Evolutionary conservation across 2,329 filamentous ascomycete genomes (phyloP).

Genomic region (Xylaria sp.): DNA sequence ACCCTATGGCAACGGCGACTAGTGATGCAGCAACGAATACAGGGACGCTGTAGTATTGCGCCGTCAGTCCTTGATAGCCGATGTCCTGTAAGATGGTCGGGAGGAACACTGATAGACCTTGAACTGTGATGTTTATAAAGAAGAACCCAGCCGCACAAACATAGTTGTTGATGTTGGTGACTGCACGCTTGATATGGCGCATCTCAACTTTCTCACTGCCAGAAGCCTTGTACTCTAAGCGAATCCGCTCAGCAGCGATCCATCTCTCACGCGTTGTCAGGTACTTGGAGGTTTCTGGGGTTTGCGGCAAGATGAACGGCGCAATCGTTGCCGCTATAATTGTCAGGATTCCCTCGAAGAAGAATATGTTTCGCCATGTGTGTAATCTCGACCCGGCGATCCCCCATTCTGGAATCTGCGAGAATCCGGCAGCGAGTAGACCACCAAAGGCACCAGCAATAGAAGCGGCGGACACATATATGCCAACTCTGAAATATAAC

Average conservation of each 20-base stretch:
- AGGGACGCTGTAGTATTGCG: slow-evolving; percentile 58
- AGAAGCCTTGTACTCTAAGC: slow-evolving; percentile 58
- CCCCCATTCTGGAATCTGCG: slow-evolving; percentile 64
- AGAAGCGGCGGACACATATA: slow-evolving; percentile 65
- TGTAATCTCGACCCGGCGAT: slow-evolving; percentile 54
- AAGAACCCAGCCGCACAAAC: slow-evolving; percentile 68
- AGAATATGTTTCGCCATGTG: slow-evolving; percentile 70
- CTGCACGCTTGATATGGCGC: slow-evolving; percentile 61
- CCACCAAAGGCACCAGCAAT: slow-evolving; percentile 68
- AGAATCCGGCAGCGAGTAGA: slow-evolving; percentile 63
- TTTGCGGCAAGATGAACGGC: slow-evolving; percentile 63
- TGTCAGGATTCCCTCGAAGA: slow-evolving; percentile 69
- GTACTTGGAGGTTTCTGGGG: slow-evolving; percentile 59
- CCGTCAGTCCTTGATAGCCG: slow-evolving; percentile 50
- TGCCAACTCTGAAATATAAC: slow-evolving; percentile 64
- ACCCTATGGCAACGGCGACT: slow-evolving; percentile 53
- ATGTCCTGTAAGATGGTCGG: slow-evolving; percentile 59
- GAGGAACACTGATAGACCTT: slow-evolving; percentile 62
- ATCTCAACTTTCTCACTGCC: slow-evolving; percentile 59
- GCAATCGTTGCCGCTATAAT: slow-evolving; percentile 58
- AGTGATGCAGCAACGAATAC: slow-evolving; percentile 56
- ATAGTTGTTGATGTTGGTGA: slow-evolving; percentile 68
- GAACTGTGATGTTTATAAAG: slow-evolving; percentile 69
- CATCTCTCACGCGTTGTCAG: slow-evolving; percentile 63
- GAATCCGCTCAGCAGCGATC: slow-evolving; percentile 64